Conservation (phyloP, 176 grass and related monocot genomes). For the Bonia amplexicaulis region DNA sequence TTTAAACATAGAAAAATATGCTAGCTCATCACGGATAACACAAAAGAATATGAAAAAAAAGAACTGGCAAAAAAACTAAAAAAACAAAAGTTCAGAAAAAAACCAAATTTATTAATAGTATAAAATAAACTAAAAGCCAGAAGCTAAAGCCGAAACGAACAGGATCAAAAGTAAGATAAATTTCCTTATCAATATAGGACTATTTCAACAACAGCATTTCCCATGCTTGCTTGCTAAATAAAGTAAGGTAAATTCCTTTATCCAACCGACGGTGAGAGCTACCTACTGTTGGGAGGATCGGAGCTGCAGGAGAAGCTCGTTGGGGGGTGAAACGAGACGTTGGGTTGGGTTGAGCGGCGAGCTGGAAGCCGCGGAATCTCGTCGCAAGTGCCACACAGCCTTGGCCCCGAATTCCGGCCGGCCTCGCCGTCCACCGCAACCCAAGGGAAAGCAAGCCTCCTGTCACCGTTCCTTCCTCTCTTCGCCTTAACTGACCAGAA, state of each 20-base stretch:
- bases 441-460: not conserved
- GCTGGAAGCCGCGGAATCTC: slow-evolving; percentile 13
- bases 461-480: not conserved
- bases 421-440: not conserved
- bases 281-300: not conserved
- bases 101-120: too few relatives aligned
- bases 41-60: too few relatives aligned
- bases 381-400: not conserved
- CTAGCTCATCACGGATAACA: too few relatives aligned
- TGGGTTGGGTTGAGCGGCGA: not conserved
- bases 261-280: not conserved
- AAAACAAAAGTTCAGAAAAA: too few relatives aligned
- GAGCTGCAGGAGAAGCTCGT: not conserved
- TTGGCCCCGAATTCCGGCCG: not conserved
- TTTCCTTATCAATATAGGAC: too few relatives aligned
- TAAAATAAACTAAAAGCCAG: too few relatives aligned
- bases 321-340: too few relatives aligned
- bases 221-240: slow-evolving; percentile 2
- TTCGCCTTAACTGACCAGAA: not conserved
- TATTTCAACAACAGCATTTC: too few relatives aligned
- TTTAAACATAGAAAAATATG: too few relatives aligned
- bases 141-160: too few relatives aligned
- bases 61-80: too few relatives aligned
- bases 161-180: too few relatives aligned
- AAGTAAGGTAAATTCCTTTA: not conserved